Evolutionary conservation across 768 basidiomycete genomes (phyloP).

Genomic region (Suillus occidentalis): DNA sequence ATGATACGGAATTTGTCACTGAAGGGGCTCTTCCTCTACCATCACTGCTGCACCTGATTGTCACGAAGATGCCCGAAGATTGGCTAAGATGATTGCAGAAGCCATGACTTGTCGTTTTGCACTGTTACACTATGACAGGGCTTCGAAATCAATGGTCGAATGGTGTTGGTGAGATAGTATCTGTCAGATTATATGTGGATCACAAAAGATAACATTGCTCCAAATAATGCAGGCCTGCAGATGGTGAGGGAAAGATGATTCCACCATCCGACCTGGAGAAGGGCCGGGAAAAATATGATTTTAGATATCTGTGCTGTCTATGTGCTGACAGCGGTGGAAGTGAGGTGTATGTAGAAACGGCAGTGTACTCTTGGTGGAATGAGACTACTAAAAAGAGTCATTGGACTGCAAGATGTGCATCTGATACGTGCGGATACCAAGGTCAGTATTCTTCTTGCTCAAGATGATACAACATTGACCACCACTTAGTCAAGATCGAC

Average conservation of each 20-base stretch:
- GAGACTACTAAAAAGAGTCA: not conserved
- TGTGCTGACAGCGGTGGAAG: not conserved
- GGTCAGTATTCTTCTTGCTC: not conserved
- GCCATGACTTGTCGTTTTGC: not conserved
- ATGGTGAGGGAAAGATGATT: not conserved
- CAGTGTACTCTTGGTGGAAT: not conserved
- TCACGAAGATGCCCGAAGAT: not conserved
- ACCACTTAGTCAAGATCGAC: not conserved
- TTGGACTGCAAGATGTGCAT: not conserved
- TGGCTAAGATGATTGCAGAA: not conserved
- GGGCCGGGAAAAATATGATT: not conserved
- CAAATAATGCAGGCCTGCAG: not conserved
- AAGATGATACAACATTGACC: too few relatives aligned
- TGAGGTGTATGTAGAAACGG: not conserved
- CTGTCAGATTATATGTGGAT: not conserved
- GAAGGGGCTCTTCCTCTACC: not conserved
- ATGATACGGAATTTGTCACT: too few relatives aligned
- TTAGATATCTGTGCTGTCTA: not conserved
- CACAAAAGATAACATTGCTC: too few relatives aligned
- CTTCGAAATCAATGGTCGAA: not conserved
- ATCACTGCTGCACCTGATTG: not conserved
- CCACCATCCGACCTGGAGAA: not conserved
- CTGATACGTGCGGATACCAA: not conserved
- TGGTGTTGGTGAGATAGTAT: not conserved
- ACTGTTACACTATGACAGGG: not conserved